phyloP scores from a whole-genome alignment of 306 rosid genomes.

The Mimosa pudica region DNA sequence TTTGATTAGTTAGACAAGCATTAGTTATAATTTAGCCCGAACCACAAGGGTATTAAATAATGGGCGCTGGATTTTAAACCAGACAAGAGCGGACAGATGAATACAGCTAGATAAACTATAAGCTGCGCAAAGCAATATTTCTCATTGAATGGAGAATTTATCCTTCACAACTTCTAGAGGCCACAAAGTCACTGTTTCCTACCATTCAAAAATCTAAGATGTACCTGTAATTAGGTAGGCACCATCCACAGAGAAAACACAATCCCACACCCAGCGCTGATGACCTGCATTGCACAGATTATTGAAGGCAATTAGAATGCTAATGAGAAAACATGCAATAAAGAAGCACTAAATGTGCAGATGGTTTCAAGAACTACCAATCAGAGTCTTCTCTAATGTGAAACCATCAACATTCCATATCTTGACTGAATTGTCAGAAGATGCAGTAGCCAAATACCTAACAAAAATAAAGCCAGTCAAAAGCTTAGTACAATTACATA shows the following conservation, averaged over 20 bases:
- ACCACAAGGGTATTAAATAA: background rate
- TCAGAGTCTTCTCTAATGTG: slow-evolving; percentile 88
- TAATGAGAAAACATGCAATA: slow-evolving; percentile 15
- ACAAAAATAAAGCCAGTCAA: slow-evolving; percentile 33
- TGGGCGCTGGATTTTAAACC: background rate
- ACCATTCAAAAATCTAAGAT: slow-evolving; percentile 25
- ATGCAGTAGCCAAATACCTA: slow-evolving; percentile 97
- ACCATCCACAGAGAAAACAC: slow-evolving; percentile 98
- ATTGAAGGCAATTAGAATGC: slow-evolving; percentile 16
- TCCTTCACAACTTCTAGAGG: slow-evolving; percentile 1
- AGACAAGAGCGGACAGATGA: background rate
- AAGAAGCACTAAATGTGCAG: slow-evolving; percentile 27
- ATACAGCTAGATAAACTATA: background rate
- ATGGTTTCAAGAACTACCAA: slow-evolving; percentile 53
- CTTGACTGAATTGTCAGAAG: slow-evolving; percentile 89
- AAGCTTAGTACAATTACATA: slow-evolving; percentile 28
- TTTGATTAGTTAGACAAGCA: background rate
- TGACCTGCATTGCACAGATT: slow-evolving; percentile 66
- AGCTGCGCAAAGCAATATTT: background rate
- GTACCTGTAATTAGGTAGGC: slow-evolving; percentile 97
- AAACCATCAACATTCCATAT: slow-evolving; percentile 99
- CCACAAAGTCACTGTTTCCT: slow-evolving; percentile 7
- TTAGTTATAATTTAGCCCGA: background rate
- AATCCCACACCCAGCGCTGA: slow-evolving; percentile 98
- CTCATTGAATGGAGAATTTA: slow-evolving; percentile 7